Base-by-base conservation (phyloP, 2,329 filamentous ascomycete genomes). In the Cercospora sesami region DNA sequence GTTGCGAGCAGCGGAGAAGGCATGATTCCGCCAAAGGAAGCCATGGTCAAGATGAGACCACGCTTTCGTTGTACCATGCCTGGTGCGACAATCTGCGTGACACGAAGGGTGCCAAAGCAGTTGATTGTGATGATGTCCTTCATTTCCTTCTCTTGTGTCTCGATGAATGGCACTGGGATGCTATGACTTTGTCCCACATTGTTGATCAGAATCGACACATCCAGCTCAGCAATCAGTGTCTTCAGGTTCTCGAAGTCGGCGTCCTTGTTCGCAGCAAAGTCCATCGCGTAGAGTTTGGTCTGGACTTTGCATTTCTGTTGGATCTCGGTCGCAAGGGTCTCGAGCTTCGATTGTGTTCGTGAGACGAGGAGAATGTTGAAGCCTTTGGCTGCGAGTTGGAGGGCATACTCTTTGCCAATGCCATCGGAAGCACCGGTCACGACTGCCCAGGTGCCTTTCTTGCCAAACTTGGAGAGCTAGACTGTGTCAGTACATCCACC, bases 321-420 rank as follows among this genome's bases (percentile, higher is more conserved):
- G 75, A 99, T 90, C 73, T 97, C 91, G 36, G 86, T 81, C 53
- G 92, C 88, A 61, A 99, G 86, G 1, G 87, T 80, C 64, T 92
- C 87, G 73, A 99, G 90, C 82, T 99, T 99, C 48, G 92, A 92
- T 73, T 91, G 86, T n/a, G 96, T 98, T 75, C 96, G 94, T 57
- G 95, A 98, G 69, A 99, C 90, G 74, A 99, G 92, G 70, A 99
- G 84, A 74, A 98, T 85, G 82, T 97, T 98, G 88, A 94, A 99
- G 75, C 94, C 94, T 79, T 95, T 94, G 69, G 88, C 85, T 26
- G 95, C 94, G 66, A 99, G 89, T 80, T 98, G 93, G 33, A 91
- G 86, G 42, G 94, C 93, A 79, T 93, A 99, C 83, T 99, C 95
- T 82, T 97, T 98, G 78, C 95, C 95, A 71, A 99, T 89, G 72